Evolutionary conservation across 2,329 filamentous ascomycete species (phyloP), one percentile per base, ranked within the genome.

Genomic region (Alternaria arborescens): DNA sequence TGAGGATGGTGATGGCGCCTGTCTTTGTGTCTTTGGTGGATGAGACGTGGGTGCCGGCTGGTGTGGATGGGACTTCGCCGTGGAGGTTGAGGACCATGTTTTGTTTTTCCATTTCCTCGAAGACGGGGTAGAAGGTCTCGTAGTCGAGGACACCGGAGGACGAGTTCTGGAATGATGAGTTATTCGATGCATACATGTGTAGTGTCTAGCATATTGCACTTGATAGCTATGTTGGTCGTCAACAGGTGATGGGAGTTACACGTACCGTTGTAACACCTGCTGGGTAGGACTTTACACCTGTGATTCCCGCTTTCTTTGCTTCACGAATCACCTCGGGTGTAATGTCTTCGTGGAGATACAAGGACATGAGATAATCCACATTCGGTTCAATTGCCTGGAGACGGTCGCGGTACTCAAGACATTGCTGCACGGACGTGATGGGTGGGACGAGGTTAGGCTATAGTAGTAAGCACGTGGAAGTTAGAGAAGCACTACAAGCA

Each of bases 31-130:
- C 59, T 10, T 57, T 72, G 16, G 65, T 60, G 3, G 64, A 51
- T 2, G 67, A 60, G 1, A 61, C 42, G 18, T 44, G 64, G 1
- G 69, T 65, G 52, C 68, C 58, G 10, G 70, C 38, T 0, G 78
- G 77, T 65, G 82, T 82, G 2, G 84, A 84, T 0, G 88, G 89
- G n/a, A 90, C 87, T 80, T 97, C 94, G 67, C 94, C 94, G 77
- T 98, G 94, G n/a, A 98, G 83, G 80, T 97, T 97, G 42, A 96
- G 85, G n/a, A 96, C 86, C 75, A 97, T 83, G 67, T 89, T 88
- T 67, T 93, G 87, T 61, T 89, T 82, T 76, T 97, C 91, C 94
- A 98, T 97, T 66, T 92, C 91, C n/a, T 85, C 86, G 74, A 98
- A 97, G 14, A 94, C 91, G 7, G 88, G 87, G 74, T 91, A 91